Evolutionary conservation across 176 grass and related monocot genomes (phyloP).

Genomic region (Metroxylon sagu): DNA sequence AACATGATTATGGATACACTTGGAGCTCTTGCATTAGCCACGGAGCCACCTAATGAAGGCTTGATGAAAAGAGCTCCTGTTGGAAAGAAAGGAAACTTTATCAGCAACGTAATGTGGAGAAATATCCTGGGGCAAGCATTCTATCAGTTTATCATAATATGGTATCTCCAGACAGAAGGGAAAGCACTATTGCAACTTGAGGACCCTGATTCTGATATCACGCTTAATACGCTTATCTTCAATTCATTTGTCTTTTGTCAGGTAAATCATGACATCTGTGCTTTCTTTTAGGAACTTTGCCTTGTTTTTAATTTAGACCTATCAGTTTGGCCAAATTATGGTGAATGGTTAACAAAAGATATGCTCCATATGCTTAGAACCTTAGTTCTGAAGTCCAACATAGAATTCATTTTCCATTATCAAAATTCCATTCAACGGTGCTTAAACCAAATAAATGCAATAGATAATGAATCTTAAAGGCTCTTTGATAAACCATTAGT

Average conservation of each 20-base stretch:
- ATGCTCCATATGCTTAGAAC: no score
- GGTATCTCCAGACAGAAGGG: slow-evolving; percentile 80
- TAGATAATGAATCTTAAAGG: no score
- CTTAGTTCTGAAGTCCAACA: no score
- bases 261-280: slow-evolving; percentile 28
- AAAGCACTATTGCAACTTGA: slow-evolving; percentile 55
- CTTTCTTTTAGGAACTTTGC: no score
- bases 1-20: slow-evolving; percentile 99
- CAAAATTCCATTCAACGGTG: no score
- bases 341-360: no score
- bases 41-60: slow-evolving; percentile 66
- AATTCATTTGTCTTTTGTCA: slow-evolving; percentile 97
- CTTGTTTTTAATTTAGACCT: no score
- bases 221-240: slow-evolving; percentile 84
- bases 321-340: no score
- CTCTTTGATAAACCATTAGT: no score
- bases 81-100: slow-evolving; percentile 73
- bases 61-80: slow-evolving; percentile 72
- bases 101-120: slow-evolving; percentile 81
- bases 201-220: slow-evolving; percentile 34
- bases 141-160: slow-evolving; percentile 65
- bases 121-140: slow-evolving; percentile 75
- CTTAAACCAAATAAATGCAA: no score
- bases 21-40: slow-evolving; percentile 80
- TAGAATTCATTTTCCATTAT: no score